Percentiles rank a stretch among this genome's conserved stretches.
phyloP scores from a whole-genome alignment of 768 basidiomycete species.

The Podaxis sp. region DNA sequence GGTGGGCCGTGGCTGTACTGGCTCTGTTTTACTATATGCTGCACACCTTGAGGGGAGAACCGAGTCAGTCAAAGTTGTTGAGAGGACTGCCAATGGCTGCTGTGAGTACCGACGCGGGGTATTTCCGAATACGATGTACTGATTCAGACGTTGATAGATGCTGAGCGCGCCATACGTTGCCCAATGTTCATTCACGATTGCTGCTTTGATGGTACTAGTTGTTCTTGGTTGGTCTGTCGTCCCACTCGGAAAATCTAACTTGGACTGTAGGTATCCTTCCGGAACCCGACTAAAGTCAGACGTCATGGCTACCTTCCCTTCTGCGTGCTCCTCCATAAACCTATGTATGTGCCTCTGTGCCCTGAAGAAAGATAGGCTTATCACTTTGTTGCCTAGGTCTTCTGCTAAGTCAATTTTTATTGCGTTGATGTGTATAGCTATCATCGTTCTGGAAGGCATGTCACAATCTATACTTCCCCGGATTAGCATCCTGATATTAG shows the following conservation, averaged over 20 bases:
- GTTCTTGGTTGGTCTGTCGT: neutral
- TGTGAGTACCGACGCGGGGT: neutral
- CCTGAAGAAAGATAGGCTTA: neutral
- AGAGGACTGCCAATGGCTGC: conserved; percentile 2
- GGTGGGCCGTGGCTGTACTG: conserved; percentile 39
- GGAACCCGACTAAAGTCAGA: conserved; percentile 27
- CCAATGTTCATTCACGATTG: conserved; percentile 29
- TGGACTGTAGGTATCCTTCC: conserved; percentile 22
- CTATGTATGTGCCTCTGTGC: conserved; percentile 19
- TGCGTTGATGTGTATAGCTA: conserved; percentile 26
- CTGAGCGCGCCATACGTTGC: conserved; percentile 34
- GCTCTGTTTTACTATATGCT: conserved; percentile 33
- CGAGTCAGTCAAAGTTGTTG: conserved; percentile 20
- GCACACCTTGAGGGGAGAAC: conserved; percentile 23
- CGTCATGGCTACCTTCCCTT: conserved; percentile 27
- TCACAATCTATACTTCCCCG: neutral
- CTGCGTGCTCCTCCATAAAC: conserved; percentile 25
- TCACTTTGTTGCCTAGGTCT: conserved; percentile 17
- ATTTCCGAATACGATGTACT: neutral
- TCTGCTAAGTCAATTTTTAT: conserved; percentile 27
- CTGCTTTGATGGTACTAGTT: conserved; percentile 27
- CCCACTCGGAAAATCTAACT: neutral
- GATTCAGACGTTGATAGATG: conserved; percentile 25
- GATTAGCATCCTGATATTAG: neutral
- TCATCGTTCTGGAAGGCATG: conserved; percentile 30